phyloP scores from a whole-genome alignment of 495 filamentous ascomycete species.

The Rostrohypoxylon terebratum region DNA sequence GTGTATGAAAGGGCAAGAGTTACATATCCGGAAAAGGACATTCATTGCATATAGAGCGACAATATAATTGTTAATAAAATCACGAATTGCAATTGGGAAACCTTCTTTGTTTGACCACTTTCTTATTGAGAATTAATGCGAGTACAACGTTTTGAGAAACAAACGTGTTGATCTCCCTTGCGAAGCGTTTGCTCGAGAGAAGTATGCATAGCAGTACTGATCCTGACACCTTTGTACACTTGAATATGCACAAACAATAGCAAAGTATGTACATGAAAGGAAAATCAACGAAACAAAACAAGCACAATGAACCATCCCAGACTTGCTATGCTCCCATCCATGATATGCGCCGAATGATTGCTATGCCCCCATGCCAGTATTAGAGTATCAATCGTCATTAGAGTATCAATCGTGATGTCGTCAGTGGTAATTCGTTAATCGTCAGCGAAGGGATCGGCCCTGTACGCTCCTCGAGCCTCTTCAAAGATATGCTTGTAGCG shows the following conservation, averaged over 20 bases:
- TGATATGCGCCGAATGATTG: background rate
- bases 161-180: no score
- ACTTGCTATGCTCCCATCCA: background rate
- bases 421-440: constrained; percentile 2
- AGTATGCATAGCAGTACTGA: no score
- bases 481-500: constrained; percentile 18
- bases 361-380: background rate
- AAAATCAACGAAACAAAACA: no score
- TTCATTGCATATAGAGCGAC: constrained; percentile 11
- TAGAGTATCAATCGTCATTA: no score
- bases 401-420: background rate
- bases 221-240: no score
- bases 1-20: background rate
- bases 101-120: constrained; percentile 25
- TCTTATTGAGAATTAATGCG: background rate
- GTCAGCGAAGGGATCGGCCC: constrained; percentile 28
- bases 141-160: no score
- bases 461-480: constrained; percentile 18
- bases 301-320: background rate
- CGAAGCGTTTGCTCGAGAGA: no score
- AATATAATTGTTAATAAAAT: constrained; percentile 25
- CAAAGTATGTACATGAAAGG: no score
- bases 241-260: no score
- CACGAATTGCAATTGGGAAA: constrained; percentile 13
- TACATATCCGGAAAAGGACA: background rate